phyloP scores from a whole-genome alignment of 2,329 filamentous ascomycete genomes.

The Sarocladium brachiariae region DNA sequence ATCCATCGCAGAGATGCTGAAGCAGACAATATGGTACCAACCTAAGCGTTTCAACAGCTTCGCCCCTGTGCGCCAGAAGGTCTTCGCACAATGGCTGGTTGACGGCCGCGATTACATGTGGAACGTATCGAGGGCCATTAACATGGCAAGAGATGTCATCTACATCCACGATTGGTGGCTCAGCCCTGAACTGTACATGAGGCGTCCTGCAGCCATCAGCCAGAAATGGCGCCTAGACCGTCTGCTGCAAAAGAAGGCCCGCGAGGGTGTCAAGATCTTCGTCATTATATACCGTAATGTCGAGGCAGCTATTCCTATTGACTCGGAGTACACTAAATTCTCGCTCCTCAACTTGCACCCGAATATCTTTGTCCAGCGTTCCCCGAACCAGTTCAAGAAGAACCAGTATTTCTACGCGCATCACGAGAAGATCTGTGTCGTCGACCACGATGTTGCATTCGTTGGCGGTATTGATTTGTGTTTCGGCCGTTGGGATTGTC shows the following conservation, averaged over 20 bases:
- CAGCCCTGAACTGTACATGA: constrained; percentile 91
- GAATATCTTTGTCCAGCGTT: constrained; percentile 93
- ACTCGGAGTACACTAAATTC: constrained; percentile 97
- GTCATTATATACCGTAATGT: constrained; percentile 98
- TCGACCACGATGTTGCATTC: constrained; percentile 94
- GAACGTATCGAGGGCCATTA: constrained; percentile 95
- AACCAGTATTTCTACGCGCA: constrained; percentile 99
- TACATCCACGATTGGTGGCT: constrained; percentile 99
- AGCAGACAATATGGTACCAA: constrained; percentile 74
- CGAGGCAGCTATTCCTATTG: constrained; percentile 92
- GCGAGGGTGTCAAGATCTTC: constrained; percentile 94
- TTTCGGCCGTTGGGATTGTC: constrained; percentile 95
- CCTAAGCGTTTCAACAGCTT: constrained; percentile 88
- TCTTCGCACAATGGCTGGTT: constrained; percentile 93
- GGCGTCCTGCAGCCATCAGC: constrained; percentile 87
- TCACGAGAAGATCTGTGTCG: constrained; percentile 95
- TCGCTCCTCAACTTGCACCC: constrained; percentile 90
- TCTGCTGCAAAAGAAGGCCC: constrained; percentile 85
- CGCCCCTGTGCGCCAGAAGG: constrained; percentile 77
- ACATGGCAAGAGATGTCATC: constrained; percentile 94
- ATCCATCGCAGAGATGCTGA: constrained; percentile 80
- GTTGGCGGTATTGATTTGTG: constrained; percentile 94
- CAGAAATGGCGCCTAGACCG: constrained; percentile 97
- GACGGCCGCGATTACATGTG: constrained; percentile 99
- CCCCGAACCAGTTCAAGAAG: constrained; percentile 95